Conservation (phyloP, 2,329 filamentous ascomycete species). For the Phaeosphaeriaceae sp. region DNA sequence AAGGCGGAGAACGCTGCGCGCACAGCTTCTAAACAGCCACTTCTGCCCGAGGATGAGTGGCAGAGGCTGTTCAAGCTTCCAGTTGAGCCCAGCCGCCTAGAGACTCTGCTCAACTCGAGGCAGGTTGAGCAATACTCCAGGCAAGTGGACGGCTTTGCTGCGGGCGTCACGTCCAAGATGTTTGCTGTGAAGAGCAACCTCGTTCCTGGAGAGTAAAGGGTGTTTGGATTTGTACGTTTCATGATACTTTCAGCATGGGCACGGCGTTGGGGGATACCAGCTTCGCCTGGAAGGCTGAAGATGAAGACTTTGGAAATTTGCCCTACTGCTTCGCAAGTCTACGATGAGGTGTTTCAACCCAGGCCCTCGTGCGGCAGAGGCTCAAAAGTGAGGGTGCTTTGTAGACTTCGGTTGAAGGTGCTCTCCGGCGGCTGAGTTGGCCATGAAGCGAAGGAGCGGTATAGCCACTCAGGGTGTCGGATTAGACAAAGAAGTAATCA, state of each 20-base stretch:
- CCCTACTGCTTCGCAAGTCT: constrained; percentile 13
- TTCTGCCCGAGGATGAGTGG: constrained; percentile 96
- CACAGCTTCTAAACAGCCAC: constrained; percentile 83
- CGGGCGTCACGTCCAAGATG: constrained; percentile 94
- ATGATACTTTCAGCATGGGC: constrained; percentile 48
- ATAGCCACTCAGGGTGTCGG: constrained; percentile 30
- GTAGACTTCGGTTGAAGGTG: constrained; percentile 10
- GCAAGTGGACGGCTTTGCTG: constrained; percentile 96
- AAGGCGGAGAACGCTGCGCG: constrained; percentile 93
- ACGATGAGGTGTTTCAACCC: constrained; percentile 7
- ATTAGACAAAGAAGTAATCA: constrained; percentile 38
- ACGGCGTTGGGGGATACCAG: constrained; percentile 46
- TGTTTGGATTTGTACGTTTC: constrained; percentile 27
- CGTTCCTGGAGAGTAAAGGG: constrained; percentile 61
- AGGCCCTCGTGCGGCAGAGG: constrained; percentile 7
- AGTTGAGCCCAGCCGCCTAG: constrained; percentile 88
- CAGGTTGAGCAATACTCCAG: constrained; percentile 98
- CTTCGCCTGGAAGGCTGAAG: constrained; percentile 19
- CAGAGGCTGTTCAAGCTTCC: constrained; percentile 97
- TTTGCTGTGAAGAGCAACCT: constrained; percentile 85
- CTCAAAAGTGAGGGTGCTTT: constrained; percentile 14
- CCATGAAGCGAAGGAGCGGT: constrained; percentile 19
- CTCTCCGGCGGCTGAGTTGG: constrained; percentile 15
- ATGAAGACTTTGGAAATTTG: constrained; percentile 27
- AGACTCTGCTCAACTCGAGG: constrained; percentile 92